phyloP scores from a whole-genome alignment of 1,139 yeast genomes.

The Taiozyma sp. region DNA sequence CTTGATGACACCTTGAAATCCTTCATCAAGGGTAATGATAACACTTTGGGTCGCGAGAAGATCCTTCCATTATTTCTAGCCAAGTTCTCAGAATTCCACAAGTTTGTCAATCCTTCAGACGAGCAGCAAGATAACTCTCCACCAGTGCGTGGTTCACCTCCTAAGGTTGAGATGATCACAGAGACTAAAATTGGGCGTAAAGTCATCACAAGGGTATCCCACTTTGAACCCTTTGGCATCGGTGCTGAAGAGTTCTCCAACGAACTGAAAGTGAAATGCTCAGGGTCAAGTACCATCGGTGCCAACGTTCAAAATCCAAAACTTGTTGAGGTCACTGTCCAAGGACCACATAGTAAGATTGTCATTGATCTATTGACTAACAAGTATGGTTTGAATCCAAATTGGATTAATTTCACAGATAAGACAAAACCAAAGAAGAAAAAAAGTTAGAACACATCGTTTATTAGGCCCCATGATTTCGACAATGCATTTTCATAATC shows the following conservation, averaged over 20 bases:
- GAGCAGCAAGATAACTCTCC: conserved; percentile 28
- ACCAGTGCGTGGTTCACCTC: conserved; percentile 59
- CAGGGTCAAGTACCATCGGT: conserved; percentile 79
- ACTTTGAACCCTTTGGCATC: conserved; percentile 63
- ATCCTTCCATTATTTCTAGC: conserved; percentile 43
- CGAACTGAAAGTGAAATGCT: conserved; percentile 71
- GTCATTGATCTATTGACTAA: conserved; percentile 51
- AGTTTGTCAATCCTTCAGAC: conserved; percentile 44
- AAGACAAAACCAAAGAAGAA: conserved; percentile 55
- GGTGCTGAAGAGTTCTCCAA: conserved; percentile 62
- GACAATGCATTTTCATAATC: background rate
- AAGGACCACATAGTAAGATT: conserved; percentile 78
- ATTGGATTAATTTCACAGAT: conserved; percentile 65
- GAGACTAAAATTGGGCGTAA: conserved; percentile 83
- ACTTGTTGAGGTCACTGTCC: conserved; percentile 68
- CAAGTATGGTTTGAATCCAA: conserved; percentile 60
- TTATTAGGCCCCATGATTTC: conserved; percentile 2
- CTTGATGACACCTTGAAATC: conserved; percentile 43
- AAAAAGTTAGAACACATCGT: conserved; percentile 14
- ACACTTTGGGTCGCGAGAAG: conserved; percentile 43
- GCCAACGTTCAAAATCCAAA: conserved; percentile 50
- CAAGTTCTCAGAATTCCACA: conserved; percentile 54
- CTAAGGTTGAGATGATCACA: conserved; percentile 59
- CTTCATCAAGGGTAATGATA: conserved; percentile 27
- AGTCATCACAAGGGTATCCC: conserved; percentile 64